Percentiles rank a stretch among this genome's conserved stretches.
These are phyloP conservation scores for Linum trigynum DNA, from an alignment of 345 rosid genomes.

Conservation along the genomic window DNA sequence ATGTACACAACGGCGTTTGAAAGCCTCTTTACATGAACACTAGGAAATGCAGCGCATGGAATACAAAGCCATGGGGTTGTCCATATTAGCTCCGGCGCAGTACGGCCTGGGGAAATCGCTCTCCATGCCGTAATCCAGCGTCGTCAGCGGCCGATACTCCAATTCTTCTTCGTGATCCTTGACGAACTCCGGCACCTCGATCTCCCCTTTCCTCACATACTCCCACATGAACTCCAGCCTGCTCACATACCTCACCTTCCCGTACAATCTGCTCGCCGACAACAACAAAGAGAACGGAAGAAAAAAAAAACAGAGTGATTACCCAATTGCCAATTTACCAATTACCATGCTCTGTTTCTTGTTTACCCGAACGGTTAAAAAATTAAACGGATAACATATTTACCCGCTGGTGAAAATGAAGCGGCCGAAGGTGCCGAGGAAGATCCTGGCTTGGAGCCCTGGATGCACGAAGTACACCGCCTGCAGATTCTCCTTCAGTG, in stretches of 20 bases:
- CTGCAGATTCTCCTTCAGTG: slow-evolving; percentile 28
- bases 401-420: slow-evolving; percentile 48
- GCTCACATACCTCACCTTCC: slow-evolving; percentile 42
- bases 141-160: slow-evolving; percentile 32
- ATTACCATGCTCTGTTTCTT: neutral
- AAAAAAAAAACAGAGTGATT: neutral
- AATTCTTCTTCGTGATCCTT: slow-evolving; percentile 44
- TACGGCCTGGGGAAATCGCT: slow-evolving; percentile 46
- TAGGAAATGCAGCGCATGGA: slow-evolving; percentile 54
- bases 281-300: too few species aligned
- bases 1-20: too few species aligned
- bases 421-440: slow-evolving; percentile 61
- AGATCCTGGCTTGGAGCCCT: slow-evolving; percentile 39
- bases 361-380: neutral
- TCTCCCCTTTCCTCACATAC: slow-evolving; percentile 51
- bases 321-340: neutral
- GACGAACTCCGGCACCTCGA: slow-evolving; percentile 51
- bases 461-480: slow-evolving; percentile 57
- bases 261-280: slow-evolving; percentile 31
- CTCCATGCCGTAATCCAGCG: slow-evolving; percentile 47
- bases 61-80: slow-evolving; percentile 27
- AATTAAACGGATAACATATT: neutral
- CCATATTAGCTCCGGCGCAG: slow-evolving; percentile 15
- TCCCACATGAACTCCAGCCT: slow-evolving; percentile 59
- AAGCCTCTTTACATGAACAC: neutral